These are phyloP conservation scores for Lophiotrema nucula DNA, from an alignment of 495 filamentous ascomycete species.

Conservation along the genomic window DNA sequence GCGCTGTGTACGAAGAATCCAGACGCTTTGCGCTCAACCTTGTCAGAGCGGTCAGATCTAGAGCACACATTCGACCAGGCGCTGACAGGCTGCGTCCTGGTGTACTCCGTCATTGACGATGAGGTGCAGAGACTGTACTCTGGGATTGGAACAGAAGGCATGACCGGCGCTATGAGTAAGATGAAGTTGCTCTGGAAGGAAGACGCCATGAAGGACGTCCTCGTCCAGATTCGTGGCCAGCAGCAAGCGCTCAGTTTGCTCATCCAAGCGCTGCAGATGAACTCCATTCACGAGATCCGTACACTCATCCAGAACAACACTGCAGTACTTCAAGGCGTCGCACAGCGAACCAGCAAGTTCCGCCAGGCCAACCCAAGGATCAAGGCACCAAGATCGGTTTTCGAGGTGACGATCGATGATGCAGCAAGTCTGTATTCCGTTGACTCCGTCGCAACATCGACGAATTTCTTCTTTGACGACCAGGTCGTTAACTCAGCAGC, in stretches of 20 bases:
- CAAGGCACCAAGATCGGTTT: conserved; percentile 3
- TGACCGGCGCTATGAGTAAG: not conserved
- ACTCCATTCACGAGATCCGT: not conserved
- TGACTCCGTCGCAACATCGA: conserved; percentile 5
- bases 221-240: conserved; percentile 5
- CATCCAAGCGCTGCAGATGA: not conserved
- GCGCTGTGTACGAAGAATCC: conserved; percentile 2
- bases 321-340: not conserved
- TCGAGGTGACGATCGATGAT: conserved; percentile 3
- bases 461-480: conserved; percentile 6
- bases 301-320: conserved; percentile 2
- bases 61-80: conserved; percentile 1
- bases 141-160: not conserved
- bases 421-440: not conserved
- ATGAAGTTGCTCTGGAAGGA: conserved; percentile 8
- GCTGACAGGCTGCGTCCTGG: conserved; percentile 5
- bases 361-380: not conserved
- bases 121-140: not conserved
- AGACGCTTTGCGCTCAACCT: not conserved
- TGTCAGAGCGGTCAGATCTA: not conserved
- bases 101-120: conserved; percentile 9
- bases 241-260: conserved; percentile 1
- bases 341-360: conserved; percentile 1
- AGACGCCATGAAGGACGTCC: conserved; percentile 3
- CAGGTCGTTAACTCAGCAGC: not conserved